Conservation (phyloP, 192 early-diverging fungal species). For the Powellomyces hirtus region DNA sequence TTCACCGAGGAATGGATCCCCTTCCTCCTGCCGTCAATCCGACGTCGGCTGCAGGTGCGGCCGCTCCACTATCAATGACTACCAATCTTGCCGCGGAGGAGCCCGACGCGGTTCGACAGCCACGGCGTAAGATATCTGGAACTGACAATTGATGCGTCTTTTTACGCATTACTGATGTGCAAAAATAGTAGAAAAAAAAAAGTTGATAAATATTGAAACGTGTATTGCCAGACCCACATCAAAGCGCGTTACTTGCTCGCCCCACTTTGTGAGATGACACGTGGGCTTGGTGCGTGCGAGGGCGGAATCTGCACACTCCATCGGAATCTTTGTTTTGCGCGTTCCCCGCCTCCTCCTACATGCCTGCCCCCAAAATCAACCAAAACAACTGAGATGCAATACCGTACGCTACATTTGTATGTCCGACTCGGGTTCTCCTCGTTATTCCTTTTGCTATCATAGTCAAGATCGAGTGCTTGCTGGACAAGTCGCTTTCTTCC, state of each 20-base stretch:
- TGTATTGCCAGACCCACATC: too few relatives aligned
- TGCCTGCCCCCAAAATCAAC: too few relatives aligned
- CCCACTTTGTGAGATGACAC: not conserved
- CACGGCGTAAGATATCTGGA: constrained; percentile 1
- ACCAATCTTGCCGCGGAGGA: too few relatives aligned
- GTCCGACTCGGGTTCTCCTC: too few relatives aligned
- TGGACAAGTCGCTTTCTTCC: too few relatives aligned
- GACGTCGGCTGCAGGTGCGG: not conserved
- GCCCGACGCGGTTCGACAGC: not conserved
- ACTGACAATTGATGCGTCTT: not conserved
- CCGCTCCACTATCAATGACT: not conserved
- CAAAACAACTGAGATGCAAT: too few relatives aligned
- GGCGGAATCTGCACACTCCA: not conserved
- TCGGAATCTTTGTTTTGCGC: not conserved
- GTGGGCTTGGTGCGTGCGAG: not conserved
- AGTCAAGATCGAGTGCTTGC: too few relatives aligned
- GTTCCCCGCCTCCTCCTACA: too few relatives aligned
- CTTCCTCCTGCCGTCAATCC: not conserved
- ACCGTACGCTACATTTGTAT: too few relatives aligned
- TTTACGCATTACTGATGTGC: too few relatives aligned
- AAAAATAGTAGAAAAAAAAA: not conserved
- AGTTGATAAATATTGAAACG: not conserved
- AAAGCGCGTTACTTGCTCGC: too few relatives aligned
- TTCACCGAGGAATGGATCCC: constrained; percentile 3
- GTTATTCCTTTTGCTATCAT: too few relatives aligned